A percentile compares a stretch with the other conserved stretches of the same genome.
phyloP scores from a whole-genome alignment of 345 rosid genomes.

The Mallotus nudiflorus region DNA sequence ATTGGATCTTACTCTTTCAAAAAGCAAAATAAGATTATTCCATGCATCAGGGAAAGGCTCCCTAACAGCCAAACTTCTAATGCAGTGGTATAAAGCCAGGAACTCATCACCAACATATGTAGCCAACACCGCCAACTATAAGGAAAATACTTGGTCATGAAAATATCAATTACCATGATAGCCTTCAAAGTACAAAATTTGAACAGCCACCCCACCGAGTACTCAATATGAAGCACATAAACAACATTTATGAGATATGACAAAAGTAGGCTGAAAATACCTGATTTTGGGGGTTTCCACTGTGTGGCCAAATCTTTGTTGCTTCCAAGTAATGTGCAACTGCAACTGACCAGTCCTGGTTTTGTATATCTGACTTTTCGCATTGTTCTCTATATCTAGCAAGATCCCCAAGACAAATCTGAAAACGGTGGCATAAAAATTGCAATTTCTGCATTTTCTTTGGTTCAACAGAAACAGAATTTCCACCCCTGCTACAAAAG shows the following conservation, averaged over 20 bases:
- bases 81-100: conserved; percentile 84
- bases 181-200: not conserved
- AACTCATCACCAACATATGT: conserved; percentile 84
- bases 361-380: conserved; percentile 38
- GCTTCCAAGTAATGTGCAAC: conserved; percentile 78
- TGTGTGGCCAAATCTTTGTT: conserved; percentile 68
- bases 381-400: conserved; percentile 81
- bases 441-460: conserved; percentile 45
- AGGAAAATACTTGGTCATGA: conserved; percentile 13
- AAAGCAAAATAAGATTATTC: conserved; percentile 69
- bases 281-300: conserved; percentile 96
- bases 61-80: conserved; percentile 91
- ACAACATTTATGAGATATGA: not conserved
- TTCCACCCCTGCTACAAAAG: conserved; percentile 23
- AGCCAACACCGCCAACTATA: conserved; percentile 87
- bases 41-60: conserved; percentile 93
- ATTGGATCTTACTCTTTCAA: conserved; percentile 67
- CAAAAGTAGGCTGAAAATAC: conserved; percentile 26
- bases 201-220: not conserved
- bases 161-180: not conserved
- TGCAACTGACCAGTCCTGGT: conserved; percentile 78
- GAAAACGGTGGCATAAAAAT: conserved; percentile 78
- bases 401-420: conserved; percentile 89
- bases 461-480: conserved; percentile 32
- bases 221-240: conserved; percentile 4